Base-by-base conservation (phyloP, 306 rosid genomes). In the Alnus glutinosa region DNA sequence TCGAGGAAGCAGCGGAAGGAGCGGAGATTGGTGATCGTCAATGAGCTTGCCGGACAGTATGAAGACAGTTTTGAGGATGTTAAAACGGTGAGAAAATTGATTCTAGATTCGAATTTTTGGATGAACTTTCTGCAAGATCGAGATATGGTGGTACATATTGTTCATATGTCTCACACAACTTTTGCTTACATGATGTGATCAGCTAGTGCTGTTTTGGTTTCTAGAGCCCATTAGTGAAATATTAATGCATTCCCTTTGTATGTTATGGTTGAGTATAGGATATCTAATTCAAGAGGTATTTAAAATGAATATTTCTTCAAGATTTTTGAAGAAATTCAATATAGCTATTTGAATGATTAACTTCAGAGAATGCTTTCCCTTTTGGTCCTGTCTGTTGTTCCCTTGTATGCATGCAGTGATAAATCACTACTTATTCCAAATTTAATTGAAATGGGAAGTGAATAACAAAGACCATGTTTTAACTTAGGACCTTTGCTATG, bases 41-140 rank as follows among this genome's bases (percentile, higher is more conserved):
- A 71, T 57, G 97, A 94, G 58, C 82, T 94, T 42, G 98, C 86
- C 28, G 98, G 98, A 48, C 98, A 94, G 37, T 94, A 94, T 67
- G 98, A 94, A 19, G 97, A 94, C 7, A 81, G 63, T 69, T 94
- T 94, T 85, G 89, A 83, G 32, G 98, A 94, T 88, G 98, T 94
- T 77, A 89, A 94, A 83, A 77, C 61, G 90, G 98, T 94, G 80
- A 91, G 76, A 73, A 61, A 18, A 67, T 84, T 57, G 50, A 30
- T 5, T 9, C 55, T 14, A 18, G 46, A 5, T 16, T 10, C 6
- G 5, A 15, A 9, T 64, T 32, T 62, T 51, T 7, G 28, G 51
- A 70, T 61, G 30, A 46, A 30, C 49, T 30, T 63, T 23, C 28
- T 23, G 28, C 28, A 23, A 23, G 28, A n/a, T n/a, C n/a, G n/a